Conservation (phyloP, 73 alveolate species). For the Tetrahymena borealis region DNA sequence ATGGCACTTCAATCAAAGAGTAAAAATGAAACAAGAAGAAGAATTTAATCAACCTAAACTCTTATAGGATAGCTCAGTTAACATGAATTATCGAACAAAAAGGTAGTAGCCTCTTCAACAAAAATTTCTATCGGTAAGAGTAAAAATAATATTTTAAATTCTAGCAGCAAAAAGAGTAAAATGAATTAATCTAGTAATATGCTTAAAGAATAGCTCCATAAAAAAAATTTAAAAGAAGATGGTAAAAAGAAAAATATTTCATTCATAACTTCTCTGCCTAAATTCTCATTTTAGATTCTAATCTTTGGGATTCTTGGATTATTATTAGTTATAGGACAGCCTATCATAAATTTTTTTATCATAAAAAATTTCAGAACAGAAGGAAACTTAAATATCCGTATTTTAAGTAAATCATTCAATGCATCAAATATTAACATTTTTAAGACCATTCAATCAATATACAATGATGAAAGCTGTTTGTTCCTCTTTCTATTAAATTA, state of each 20-base stretch:
- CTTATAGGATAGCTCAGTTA: not conserved
- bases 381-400: not conserved
- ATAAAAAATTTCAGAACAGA: not conserved
- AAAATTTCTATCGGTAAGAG: not conserved
- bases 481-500: too few species aligned
- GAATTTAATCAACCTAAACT: not conserved
- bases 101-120: not conserved
- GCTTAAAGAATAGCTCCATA: not conserved
- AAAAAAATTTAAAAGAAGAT: not conserved
- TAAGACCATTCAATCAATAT: too few species aligned
- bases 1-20: not conserved
- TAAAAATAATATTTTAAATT: not conserved
- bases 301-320: not conserved
- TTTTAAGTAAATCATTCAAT: not conserved
- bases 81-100: not conserved
- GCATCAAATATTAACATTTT: not conserved
- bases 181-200: not conserved
- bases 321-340: not conserved
- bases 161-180: not conserved
- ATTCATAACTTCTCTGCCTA: not conserved
- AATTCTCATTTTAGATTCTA: not conserved
- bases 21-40: not conserved
- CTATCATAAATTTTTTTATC: not conserved
- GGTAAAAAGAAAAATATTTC: not conserved
- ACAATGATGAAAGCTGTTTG: too few species aligned